Conservation (phyloP, 805 yeast species). For the Blastobotrys muscicola region DNA sequence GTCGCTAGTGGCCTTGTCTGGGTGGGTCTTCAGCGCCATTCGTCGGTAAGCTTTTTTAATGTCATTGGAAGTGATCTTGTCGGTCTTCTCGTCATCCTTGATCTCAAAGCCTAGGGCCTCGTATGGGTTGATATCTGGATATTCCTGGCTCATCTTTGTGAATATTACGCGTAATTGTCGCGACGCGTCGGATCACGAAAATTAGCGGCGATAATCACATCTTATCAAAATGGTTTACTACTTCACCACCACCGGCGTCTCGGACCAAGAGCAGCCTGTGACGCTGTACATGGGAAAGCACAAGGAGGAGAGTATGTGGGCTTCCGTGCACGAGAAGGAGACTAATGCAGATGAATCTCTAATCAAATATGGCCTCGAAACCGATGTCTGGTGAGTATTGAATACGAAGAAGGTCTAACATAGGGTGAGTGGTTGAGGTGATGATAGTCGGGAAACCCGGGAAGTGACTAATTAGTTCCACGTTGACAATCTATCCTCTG, state of each 20-base stretch:
- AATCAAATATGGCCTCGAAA: constrained; percentile 54
- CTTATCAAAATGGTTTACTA: constrained; percentile 34
- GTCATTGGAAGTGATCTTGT: constrained; percentile 30
- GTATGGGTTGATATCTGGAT: constrained; percentile 22
- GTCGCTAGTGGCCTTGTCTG: constrained; percentile 47
- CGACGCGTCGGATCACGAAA: not conserved
- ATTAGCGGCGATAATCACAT: constrained; percentile 1
- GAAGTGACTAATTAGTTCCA: constrained; percentile 38
- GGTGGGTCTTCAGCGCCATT: constrained; percentile 55
- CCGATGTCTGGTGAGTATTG: constrained; percentile 47
- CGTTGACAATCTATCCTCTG: constrained; percentile 66
- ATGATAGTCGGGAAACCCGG: not conserved
- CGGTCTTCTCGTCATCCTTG: constrained; percentile 15
- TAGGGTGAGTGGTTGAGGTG: not conserved
- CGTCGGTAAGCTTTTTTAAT: constrained; percentile 62
- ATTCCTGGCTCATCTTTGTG: not conserved
- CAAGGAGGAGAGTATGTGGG: constrained; percentile 48
- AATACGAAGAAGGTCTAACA: not conserved
- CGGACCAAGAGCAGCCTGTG: constrained; percentile 27
- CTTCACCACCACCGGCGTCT: constrained; percentile 30
- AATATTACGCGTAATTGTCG: not conserved
- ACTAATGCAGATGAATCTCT: constrained; percentile 35
- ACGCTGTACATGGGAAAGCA: constrained; percentile 62
- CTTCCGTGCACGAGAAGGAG: constrained; percentile 20
- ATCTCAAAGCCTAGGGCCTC: constrained; percentile 18